A percentile compares a stretch with the other conserved stretches of the same genome.
phyloP scores from a whole-genome alignment of 257 asterid species.

The Scutellaria baicalensis region DNA sequence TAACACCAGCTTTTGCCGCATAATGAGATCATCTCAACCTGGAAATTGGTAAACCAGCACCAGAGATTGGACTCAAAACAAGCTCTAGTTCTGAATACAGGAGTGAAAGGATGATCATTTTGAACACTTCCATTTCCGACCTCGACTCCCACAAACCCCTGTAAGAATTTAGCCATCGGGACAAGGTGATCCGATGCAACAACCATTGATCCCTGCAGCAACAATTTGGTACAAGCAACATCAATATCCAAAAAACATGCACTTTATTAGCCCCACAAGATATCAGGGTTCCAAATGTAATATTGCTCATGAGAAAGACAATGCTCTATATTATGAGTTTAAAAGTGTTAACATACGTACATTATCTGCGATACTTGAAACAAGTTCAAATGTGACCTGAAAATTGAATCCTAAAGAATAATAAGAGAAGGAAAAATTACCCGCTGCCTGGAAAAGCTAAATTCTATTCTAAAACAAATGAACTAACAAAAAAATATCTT shows the following conservation, averaged over 20 bases:
- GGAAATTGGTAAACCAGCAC: not conserved
- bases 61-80: not conserved
- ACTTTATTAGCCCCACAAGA: not conserved
- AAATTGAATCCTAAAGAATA: conserved; percentile 6
- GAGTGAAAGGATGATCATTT: not conserved
- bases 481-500: conserved; percentile 3
- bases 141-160: not conserved
- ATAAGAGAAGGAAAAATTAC: not conserved
- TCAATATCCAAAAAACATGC: not conserved
- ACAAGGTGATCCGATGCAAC: not conserved
- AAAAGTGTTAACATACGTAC: conserved; percentile 13
- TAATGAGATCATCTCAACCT: not conserved
- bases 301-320: not conserved
- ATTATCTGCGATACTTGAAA: conserved; percentile 15
- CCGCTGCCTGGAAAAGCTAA: conserved; percentile 13
- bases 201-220: not conserved
- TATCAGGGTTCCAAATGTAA: not conserved
- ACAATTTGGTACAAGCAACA: not conserved
- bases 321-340: not conserved
- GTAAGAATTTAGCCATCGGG: not conserved
- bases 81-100: not conserved
- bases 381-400: not conserved
- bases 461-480: conserved; percentile 6
- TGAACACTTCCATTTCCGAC: not conserved
- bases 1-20: not conserved